Conservation (phyloP, 2,329 filamentous ascomycete species). For the Stemphylium beticola region DNA sequence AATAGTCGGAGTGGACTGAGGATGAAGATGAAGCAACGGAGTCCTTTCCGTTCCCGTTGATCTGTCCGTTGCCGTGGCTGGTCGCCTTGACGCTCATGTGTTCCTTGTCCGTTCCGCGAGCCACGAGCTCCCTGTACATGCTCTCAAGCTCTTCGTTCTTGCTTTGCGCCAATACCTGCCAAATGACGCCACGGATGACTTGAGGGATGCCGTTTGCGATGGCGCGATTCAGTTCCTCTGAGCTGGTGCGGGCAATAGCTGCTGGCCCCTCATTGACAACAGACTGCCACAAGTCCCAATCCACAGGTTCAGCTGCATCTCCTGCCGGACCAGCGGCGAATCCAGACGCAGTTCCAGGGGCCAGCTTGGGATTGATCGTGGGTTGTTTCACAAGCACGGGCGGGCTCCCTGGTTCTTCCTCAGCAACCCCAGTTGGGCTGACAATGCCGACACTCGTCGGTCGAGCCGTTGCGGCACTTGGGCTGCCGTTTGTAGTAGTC, state of each 20-base stretch:
- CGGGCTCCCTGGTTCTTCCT: constrained; percentile 47
- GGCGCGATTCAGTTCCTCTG: constrained; percentile 86
- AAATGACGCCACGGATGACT: constrained; percentile 96
- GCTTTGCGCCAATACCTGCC: constrained; percentile 95
- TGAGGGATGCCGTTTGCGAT: constrained; percentile 94
- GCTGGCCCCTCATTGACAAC: constrained; percentile 94
- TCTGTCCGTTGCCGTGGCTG: constrained; percentile 56
- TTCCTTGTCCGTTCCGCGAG: constrained; percentile 81
- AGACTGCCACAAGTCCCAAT: constrained; percentile 98
- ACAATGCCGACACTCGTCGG: constrained; percentile 53
- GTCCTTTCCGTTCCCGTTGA: constrained; percentile 65
- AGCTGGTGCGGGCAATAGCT: constrained; percentile 83
- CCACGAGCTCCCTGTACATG: constrained; percentile 82
- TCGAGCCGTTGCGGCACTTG: constrained; percentile 51
- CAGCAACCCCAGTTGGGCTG: constrained; percentile 57
- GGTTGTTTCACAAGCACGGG: constrained; percentile 59
- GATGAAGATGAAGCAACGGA: constrained; percentile 79
- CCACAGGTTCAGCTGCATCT: constrained; percentile 74
- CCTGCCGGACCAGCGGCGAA: constrained; percentile 77
- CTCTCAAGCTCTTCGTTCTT: constrained; percentile 89
- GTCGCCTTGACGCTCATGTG: constrained; percentile 33
- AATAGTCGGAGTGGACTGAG: constrained; percentile 80
- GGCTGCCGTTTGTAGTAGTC: constrained; percentile 52
- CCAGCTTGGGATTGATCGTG: constrained; percentile 71
- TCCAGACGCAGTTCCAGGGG: constrained; percentile 85